Evolutionary conservation across 371 early-diverging fungal genomes (phyloP).

Genomic region (Saksenaea vasiformis): DNA sequence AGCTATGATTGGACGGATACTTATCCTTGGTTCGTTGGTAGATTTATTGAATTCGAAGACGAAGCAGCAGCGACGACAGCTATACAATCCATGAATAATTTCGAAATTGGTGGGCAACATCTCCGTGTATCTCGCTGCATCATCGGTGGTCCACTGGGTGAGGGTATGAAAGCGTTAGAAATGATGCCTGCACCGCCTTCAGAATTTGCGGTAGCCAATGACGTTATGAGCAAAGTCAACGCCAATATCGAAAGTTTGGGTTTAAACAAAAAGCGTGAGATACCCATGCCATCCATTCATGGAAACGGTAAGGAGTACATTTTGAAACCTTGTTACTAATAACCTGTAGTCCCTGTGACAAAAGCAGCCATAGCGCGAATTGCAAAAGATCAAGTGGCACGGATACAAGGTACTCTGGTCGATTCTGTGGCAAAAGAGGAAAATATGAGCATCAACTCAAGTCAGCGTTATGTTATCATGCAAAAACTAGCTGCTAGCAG

Average conservation of each 20-base stretch:
- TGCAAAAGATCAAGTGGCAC: conserved; percentile 24
- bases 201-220: conserved; percentile 12
- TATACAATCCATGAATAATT: conserved; percentile 70
- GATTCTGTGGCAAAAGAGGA: conserved; percentile 65
- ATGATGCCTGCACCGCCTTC: conserved; percentile 34
- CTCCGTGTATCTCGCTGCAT: conserved; percentile 69
- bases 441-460: conserved; percentile 61
- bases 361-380: conserved; percentile 27
- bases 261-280: conserved; percentile 9
- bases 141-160: conserved; percentile 76
- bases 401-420: conserved; percentile 19
- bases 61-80: conserved; percentile 56
- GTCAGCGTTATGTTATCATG: conserved; percentile 70
- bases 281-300: neutral
- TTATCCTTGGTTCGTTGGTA: conserved; percentile 15
- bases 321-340: neutral
- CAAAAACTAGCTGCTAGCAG: conserved; percentile 64
- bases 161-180: conserved; percentile 78
- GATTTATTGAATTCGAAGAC: conserved; percentile 69
- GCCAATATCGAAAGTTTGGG: conserved; percentile 17
- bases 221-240: conserved; percentile 19
- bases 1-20: conserved; percentile 6
- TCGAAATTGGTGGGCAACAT: conserved; percentile 70
- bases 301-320: neutral
- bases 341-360: conserved; percentile 25